Evolutionary conservation across 1,284 basidiomycete genomes (phyloP).

Genomic region (Peniophora sp.): DNA sequence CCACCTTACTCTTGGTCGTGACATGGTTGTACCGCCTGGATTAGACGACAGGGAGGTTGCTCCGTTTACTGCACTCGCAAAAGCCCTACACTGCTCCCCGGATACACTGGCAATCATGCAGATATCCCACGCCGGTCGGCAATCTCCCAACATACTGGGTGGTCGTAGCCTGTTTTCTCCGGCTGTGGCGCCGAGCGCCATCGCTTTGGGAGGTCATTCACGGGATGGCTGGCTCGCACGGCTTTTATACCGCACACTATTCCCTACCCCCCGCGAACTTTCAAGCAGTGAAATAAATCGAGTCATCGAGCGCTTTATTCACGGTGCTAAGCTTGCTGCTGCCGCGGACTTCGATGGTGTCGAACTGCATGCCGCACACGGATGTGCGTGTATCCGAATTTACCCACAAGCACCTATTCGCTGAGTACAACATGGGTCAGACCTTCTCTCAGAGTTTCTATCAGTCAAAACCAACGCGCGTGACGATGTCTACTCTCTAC

Average conservation of each 20-base stretch:
- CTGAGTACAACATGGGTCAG: conserved; percentile 26
- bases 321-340: conserved; percentile 60
- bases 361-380: conserved; percentile 85
- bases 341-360: conserved; percentile 84
- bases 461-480: conserved; percentile 74
- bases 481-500: conserved; percentile 51
- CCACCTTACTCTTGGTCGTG: conserved; percentile 79
- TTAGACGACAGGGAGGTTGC: conserved; percentile 33
- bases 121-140: conserved; percentile 81
- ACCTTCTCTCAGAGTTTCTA: conserved; percentile 82
- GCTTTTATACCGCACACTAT: conserved; percentile 44
- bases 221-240: conserved; percentile 18
- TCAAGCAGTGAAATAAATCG: conserved; percentile 49
- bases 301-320: conserved; percentile 62
- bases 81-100: conserved; percentile 25
- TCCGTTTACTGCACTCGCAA: conserved; percentile 47
- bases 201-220: conserved; percentile 38
- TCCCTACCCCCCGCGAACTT: conserved; percentile 62
- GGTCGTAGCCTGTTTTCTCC: conserved; percentile 53
- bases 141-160: conserved; percentile 69
- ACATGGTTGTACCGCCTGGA: conserved; percentile 55
- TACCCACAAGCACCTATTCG: conserved; percentile 6
- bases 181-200: conserved; percentile 69
- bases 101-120: conserved; percentile 65
- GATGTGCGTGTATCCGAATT: conserved; percentile 46